phyloP scores from a whole-genome alignment of 1,139 yeast species.

The Hansenula lynferdii region DNA sequence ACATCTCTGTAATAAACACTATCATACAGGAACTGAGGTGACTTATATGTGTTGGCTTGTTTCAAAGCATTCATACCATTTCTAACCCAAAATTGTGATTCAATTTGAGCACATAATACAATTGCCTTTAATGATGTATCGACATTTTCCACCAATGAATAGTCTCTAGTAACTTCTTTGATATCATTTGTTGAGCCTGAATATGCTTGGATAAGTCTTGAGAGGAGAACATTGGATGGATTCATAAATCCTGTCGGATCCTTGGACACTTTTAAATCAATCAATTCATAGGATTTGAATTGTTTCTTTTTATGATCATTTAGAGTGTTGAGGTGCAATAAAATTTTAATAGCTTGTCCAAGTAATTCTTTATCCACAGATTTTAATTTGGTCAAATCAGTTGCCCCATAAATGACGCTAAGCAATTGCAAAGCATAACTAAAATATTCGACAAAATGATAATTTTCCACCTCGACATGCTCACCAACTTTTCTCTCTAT shows the following conservation, averaged over 20 bases:
- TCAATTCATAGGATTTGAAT: conserved; percentile 5
- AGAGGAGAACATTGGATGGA: conserved; percentile 50
- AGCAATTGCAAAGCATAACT: conserved; percentile 44
- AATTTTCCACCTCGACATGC: conserved; percentile 57
- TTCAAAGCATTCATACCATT: conserved; percentile 53
- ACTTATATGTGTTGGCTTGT: conserved; percentile 36
- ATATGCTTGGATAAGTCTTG: conserved; percentile 25
- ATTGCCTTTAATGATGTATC: conserved; percentile 57
- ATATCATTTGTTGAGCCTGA: conserved; percentile 17
- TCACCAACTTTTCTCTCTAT: conserved; percentile 59
- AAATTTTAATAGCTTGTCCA: background rate
- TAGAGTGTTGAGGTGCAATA: conserved; percentile 1
- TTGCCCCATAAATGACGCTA: conserved; percentile 27
- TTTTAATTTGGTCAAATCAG: conserved; percentile 6
- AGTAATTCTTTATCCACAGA: background rate
- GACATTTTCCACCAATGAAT: conserved; percentile 39
- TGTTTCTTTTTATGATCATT: background rate
- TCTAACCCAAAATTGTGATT: conserved; percentile 60
- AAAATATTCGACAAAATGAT: conserved; percentile 43
- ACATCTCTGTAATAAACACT: conserved; percentile 42
- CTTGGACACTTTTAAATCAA: conserved; percentile 39
- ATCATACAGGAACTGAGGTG: conserved; percentile 27
- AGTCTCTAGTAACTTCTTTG: conserved; percentile 12
- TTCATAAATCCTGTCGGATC: conserved; percentile 51
- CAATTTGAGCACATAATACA: conserved; percentile 51